Evolutionary conservation across 2,329 filamentous ascomycete genomes (phyloP), one percentile per base, ranked within the genome.

Genomic region (Hypoxylon sp.): DNA sequence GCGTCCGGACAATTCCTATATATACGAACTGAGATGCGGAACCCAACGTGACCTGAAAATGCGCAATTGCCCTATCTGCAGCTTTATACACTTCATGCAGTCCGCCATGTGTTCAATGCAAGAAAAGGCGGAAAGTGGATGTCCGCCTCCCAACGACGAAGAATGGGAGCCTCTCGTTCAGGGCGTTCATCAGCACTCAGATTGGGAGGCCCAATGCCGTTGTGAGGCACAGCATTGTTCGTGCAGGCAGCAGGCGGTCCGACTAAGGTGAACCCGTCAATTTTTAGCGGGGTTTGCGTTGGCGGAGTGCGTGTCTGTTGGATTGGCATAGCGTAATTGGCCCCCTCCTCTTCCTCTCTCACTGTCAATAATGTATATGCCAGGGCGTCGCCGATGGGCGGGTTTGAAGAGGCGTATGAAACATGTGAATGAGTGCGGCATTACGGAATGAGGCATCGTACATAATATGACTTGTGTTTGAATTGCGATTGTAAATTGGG

Each of bases 241-340:
- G 63, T 66, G 63, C 62, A 66, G 62, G 48, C 66, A 63, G 48
- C 42, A 63, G 53, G 63, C 44, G 48, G 44, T 31, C 47, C 29
- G 47, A 64, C 61, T 55, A 44, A 60, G 42, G 51, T 59, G 50
- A 60, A 53, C 35, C 54, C 31, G 59, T 48, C 44, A 48, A 55
- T 64, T 60, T 59, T 60, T 44, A 57, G 61, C 61, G 60, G 59
- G 60, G 35, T 31, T 39, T 31, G 60, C 14, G 46, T 39, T 47
- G 31, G 46, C 37, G 42, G 35, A 53, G 26, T 33, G 44, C 17
- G 33, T 51, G 50, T 35, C 13, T 53, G 13, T 33, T 39, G 24
- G 51, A 46, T 61, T n/a, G 37, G 55, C 50, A 60, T 26, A 33
- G 51, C 48, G 46, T 33, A 46, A 29, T 29, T 31, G n/a, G 33